Evolutionary conservation across 495 filamentous ascomycete genomes (phyloP), one percentile per base, ranked within the genome.

Genomic region (Lophium mytilinum): DNA sequence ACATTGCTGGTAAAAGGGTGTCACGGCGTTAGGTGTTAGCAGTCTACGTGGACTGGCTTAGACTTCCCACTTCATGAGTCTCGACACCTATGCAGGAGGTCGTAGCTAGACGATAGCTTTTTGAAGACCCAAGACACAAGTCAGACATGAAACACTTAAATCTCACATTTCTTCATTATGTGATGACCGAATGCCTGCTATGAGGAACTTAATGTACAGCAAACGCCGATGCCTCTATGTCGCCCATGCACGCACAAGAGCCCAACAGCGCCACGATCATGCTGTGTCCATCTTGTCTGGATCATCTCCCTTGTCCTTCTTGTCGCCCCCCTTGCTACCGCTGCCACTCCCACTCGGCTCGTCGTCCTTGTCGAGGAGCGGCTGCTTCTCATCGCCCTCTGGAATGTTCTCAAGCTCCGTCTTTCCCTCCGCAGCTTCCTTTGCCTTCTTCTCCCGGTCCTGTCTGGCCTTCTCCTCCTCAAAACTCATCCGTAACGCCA

Each of bases 401-500:
- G 89, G 83, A 66, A 96, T 90, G 40, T 78, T 80, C 68, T 90
- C 91, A 58, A 96, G 73, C 48, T 75, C 74, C 42, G 75, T 78
- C 72, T 82, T 85, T 43, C 78, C 77, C 70, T 90, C 87, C 60
- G 82, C 79, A 51, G 83, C 85, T 60, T 88, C 86, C 55, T 83
- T 79, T 37, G 89, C 88, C 59, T 82, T 82, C 68, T 86, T 87
- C 63, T 84, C 80, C 74, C 86, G 87, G 66, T 95, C 92, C 71
- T 93, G 83, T 66, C 93, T 76, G 57, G 88, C 89, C 78, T 93
- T 94, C 78, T 95, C 93, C 67, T 97, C 94, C 70, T 99, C 94
- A 80, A 94, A 87, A 68, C 89, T 95, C 88, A 99, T 92, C 57
- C 93, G 82, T 68, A 98, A 76, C n/a, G 94, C 93, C 53, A 98